Evolutionary conservation across 1,284 basidiomycete species (phyloP).

Genomic region (Cryptococcus sp.): DNA sequence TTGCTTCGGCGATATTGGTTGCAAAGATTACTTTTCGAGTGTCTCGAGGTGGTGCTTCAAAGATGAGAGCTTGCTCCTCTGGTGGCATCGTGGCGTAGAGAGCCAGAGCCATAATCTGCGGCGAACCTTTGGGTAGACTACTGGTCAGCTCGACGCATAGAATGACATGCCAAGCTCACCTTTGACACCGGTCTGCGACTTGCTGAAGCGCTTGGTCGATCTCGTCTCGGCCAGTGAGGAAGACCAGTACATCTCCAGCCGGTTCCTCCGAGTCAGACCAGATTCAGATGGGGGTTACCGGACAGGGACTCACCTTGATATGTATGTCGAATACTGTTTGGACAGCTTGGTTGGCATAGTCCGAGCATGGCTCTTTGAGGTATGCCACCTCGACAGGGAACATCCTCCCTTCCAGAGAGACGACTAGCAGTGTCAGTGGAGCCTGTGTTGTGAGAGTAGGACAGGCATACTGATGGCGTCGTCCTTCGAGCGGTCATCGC

Average conservation of each 20-base stretch:
- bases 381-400: constrained; percentile 83
- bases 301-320: constrained; percentile 56
- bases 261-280: constrained; percentile 52
- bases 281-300: background rate
- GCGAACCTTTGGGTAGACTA: constrained; percentile 62
- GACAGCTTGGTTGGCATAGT: constrained; percentile 79
- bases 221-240: constrained; percentile 94
- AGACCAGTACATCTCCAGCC: constrained; percentile 81
- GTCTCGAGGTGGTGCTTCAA: constrained; percentile 66
- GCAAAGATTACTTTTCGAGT: constrained; percentile 84
- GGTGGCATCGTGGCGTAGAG: constrained; percentile 82
- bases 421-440: constrained; percentile 54
- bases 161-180: constrained; percentile 50
- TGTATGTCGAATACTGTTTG: constrained; percentile 84
- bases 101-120: constrained; percentile 63
- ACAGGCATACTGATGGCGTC: constrained; percentile 40
- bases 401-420: constrained; percentile 88
- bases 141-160: background rate
- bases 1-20: constrained; percentile 96
- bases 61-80: constrained; percentile 79
- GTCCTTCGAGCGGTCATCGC: constrained; percentile 40
- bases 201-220: constrained; percentile 83
- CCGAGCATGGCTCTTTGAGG: constrained; percentile 62
- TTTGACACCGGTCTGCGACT: constrained; percentile 68
- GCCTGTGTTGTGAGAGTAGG: background rate